Base-by-base conservation (phyloP, 1,284 basidiomycete species). In the Moesziomyces parantarcticus region DNA sequence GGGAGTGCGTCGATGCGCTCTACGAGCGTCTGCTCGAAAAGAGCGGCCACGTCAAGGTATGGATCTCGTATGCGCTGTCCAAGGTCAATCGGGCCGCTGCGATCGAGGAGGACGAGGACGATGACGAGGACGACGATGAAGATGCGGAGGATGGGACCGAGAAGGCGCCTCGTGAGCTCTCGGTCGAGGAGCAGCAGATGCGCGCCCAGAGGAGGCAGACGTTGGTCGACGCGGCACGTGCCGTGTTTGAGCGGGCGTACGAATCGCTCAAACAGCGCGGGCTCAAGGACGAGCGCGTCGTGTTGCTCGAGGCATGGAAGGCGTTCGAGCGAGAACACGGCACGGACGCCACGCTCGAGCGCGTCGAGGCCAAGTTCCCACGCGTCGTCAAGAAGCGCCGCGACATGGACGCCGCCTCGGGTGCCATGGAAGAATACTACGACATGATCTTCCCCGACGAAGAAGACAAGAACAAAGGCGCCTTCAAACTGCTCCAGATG, bases 261-360 rank as follows among this genome's bases (percentile, higher is more conserved):
- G 90, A 90, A 74, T 91, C 93, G 79, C 87, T 97, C 75, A 93
- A 92, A 84, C 86, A 82, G 44, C 91, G 90, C 75, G 89, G 88
- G 5, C 86, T 96, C 55, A 97, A 97, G 85, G 91, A 92, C 79
- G 93, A 97, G 91, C 92, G 94, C 56, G 92, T 94, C 43, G 90
- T 92, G 7, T 86, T 98, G 11, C 88, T 97, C 21, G 92, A 95
- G 82, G 90, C 92, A 1, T 98, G 95, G 95, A 96, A 95, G 85
- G 87, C 89, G 4, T 95, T 95, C 81, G 95, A 98, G 85, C 87
- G 90, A 72, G 87, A 89, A 47, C 87, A 93, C 74, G 94, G 94
- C 20, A 87, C 63, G 8, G n/a, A 54, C 5, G 42, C 50, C 3
- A 73, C 74, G n/a, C 87, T 92, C 29, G 87, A 88, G 25, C 91